Conservation (phyloP, 1,284 basidiomycete species). For the Cryptococcus sp. region DNA sequence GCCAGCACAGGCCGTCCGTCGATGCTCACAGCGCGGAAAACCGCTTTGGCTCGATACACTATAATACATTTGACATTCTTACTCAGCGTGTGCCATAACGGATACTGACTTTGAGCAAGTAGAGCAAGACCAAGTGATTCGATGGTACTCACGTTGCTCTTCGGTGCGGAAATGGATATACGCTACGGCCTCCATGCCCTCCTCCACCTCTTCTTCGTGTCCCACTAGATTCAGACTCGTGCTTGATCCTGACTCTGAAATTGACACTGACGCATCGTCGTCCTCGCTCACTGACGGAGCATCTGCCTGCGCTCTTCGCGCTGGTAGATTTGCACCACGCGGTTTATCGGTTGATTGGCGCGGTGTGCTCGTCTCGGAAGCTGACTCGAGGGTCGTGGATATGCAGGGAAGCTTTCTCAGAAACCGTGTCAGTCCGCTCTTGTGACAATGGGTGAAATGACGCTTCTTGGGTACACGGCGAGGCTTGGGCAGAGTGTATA, state of each 20-base stretch:
- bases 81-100: not conserved
- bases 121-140: too few species aligned
- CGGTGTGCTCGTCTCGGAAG: not conserved
- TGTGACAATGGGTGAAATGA: not conserved
- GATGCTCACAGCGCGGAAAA: slow-evolving; percentile 14
- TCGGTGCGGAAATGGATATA: slow-evolving; percentile 23
- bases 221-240: not conserved
- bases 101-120: not conserved
- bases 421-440: not conserved
- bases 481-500: slow-evolving; percentile 10
- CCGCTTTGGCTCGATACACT: slow-evolving; percentile 18
- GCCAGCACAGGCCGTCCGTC: slow-evolving; percentile 12
- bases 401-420: not conserved
- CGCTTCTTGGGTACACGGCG: not conserved
- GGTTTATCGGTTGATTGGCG: not conserved
- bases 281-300: not conserved
- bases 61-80: not conserved
- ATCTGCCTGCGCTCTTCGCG: not conserved
- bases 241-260: not conserved
- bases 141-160: slow-evolving; percentile 11
- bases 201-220: slow-evolving; percentile 2
- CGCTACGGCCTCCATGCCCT: slow-evolving; percentile 13
- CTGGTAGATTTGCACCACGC: not conserved
- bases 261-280: not conserved
- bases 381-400: not conserved